phyloP scores from a whole-genome alignment of 768 basidiomycete species.

The Tricholoma saponaceum region DNA sequence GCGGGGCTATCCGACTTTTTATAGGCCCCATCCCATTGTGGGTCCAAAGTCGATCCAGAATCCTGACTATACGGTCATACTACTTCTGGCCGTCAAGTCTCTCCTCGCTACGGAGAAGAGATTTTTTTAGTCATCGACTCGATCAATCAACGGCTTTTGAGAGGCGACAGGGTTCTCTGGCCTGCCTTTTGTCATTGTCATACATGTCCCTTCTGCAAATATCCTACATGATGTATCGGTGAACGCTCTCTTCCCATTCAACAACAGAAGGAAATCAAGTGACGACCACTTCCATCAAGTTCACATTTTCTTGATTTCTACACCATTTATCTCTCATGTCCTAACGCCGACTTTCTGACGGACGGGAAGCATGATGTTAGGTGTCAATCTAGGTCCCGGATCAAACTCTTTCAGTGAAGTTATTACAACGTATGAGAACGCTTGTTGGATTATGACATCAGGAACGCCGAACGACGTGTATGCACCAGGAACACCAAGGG shows the following conservation, averaged over 20 bases:
- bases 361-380: background rate
- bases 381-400: background rate
- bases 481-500: background rate
- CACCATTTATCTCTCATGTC: background rate
- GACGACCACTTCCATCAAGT: background rate
- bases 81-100: too few species aligned
- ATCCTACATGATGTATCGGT: background rate
- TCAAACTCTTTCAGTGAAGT: background rate
- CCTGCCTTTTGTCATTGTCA: background rate
- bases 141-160: slow-evolving; percentile 15
- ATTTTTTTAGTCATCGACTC: background rate
- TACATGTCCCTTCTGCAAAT: slow-evolving; percentile 5
- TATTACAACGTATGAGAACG: background rate
- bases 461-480: background rate
- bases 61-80: too few species aligned
- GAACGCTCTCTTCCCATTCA: background rate
- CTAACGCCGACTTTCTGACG: background rate
- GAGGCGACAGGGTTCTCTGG: too few species aligned
- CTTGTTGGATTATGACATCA: too few species aligned
- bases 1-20: too few species aligned
- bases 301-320: background rate
- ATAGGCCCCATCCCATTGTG: too few species aligned
- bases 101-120: too few species aligned
- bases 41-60: too few species aligned
- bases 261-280: background rate